These are phyloP conservation scores for Syncephalis plumigaleata DNA, from an alignment of 371 early-diverging fungal genomes.

Conservation along the genomic window DNA sequence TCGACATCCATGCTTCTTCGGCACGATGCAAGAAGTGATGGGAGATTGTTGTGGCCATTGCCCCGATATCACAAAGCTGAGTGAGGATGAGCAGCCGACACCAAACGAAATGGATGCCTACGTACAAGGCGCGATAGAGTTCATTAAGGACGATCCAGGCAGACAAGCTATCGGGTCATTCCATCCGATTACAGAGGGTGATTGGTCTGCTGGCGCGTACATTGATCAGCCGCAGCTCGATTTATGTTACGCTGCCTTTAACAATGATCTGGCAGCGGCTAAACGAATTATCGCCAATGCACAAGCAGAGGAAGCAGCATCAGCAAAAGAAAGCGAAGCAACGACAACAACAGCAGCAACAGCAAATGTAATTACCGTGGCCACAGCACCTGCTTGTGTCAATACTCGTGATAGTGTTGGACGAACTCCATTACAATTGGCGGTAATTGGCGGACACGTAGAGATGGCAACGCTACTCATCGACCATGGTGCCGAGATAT, in stretches of 20 bases:
- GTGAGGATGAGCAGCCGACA: slow-evolving; percentile 3
- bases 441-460: slow-evolving; percentile 1
- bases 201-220: slow-evolving; percentile 14
- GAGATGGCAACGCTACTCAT: slow-evolving; percentile 5
- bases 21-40: slow-evolving; percentile 12
- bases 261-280: slow-evolving; percentile 4
- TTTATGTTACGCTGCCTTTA: slow-evolving; percentile 6
- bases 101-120: slow-evolving; percentile 4
- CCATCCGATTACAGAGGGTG: slow-evolving; percentile 12
- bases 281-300: neutral
- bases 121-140: slow-evolving; percentile 9
- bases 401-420: slow-evolving; percentile 10
- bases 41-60: slow-evolving; percentile 12
- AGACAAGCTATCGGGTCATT: slow-evolving; percentile 13
- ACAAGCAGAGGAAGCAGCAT: neutral
- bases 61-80: slow-evolving; percentile 4
- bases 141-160: slow-evolving; percentile 14
- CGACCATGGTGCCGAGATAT: slow-evolving; percentile 7
- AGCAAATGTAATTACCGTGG: neutral
- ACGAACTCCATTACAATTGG: slow-evolving; percentile 6
- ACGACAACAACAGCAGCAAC: neutral
- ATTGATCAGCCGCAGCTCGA: slow-evolving; percentile 4
- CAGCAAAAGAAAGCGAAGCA: too few relatives aligned
- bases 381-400: slow-evolving; percentile 1
- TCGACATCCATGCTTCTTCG: slow-evolving; percentile 13